phyloP scores from a whole-genome alignment of 176 grass and related monocot species.

The Eleusine coracana region DNA sequence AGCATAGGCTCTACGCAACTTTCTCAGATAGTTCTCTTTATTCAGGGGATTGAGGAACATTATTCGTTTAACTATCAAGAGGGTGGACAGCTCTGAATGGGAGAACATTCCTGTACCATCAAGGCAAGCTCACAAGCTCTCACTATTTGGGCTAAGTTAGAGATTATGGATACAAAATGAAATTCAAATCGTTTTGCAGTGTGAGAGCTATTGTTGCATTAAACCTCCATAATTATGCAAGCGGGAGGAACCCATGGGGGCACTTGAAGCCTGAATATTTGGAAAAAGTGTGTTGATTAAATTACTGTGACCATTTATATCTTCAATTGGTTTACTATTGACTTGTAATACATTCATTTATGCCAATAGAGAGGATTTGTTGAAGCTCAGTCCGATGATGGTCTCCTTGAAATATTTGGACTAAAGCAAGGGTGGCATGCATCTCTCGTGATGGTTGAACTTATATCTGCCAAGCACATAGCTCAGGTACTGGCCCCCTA shows the following conservation, averaged over 20 bases:
- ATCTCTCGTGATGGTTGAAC: slow-evolving; percentile 98
- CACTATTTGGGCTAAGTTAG: slow-evolving; percentile 11
- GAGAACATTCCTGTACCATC: slow-evolving; percentile 74
- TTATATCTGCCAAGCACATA: slow-evolving; percentile 99
- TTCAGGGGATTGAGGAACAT: slow-evolving; percentile 89
- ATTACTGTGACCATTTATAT: slow-evolving; percentile 28
- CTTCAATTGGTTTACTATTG: not conserved
- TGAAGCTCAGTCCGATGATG: slow-evolving; percentile 86
- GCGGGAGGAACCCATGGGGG: slow-evolving; percentile 97
- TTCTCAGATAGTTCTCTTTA: slow-evolving; percentile 30
- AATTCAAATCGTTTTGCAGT: slow-evolving; percentile 52
- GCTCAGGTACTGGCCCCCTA: slow-evolving; percentile 65
- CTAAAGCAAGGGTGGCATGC: slow-evolving; percentile 99
- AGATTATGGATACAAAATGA: slow-evolving; percentile 10
- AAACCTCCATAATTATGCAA: slow-evolving; percentile 98
- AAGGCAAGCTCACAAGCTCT: slow-evolving; percentile 57
- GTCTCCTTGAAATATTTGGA: slow-evolving; percentile 99
- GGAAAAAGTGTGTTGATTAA: slow-evolving; percentile 69
- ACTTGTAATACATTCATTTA: slow-evolving; percentile 25
- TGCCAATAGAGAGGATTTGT: slow-evolving; percentile 89
- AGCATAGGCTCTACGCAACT: not conserved
- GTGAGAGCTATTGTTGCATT: slow-evolving; percentile 94
- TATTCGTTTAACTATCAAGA: slow-evolving; percentile 83
- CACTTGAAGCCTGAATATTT: slow-evolving; percentile 94
- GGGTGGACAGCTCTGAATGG: slow-evolving; percentile 81